Conservation (phyloP, 345 rosid species). For the Iberis pinnata region DNA sequence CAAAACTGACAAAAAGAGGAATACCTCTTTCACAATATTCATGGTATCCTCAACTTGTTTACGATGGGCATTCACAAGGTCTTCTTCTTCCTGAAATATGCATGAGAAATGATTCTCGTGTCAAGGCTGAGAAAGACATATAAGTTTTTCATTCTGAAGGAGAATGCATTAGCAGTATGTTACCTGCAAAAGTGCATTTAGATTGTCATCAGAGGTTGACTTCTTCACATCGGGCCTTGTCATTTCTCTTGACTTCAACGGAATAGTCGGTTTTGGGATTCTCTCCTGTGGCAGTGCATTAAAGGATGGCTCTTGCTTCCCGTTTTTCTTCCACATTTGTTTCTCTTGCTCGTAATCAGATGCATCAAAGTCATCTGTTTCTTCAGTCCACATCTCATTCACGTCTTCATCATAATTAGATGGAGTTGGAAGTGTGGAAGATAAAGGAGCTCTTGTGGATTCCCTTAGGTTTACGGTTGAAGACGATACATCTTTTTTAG, state of each 20-base stretch:
- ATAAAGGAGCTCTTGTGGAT: slow-evolving; percentile 54
- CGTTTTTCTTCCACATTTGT: slow-evolving; percentile 60
- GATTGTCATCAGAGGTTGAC: slow-evolving; percentile 61
- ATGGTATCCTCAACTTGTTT: slow-evolving; percentile 92
- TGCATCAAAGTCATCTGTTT: slow-evolving; percentile 65
- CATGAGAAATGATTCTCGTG: slow-evolving; percentile 13
- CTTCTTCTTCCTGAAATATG: slow-evolving; percentile 75
- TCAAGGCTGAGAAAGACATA: neutral
- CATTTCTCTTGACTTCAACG: slow-evolving; percentile 33
- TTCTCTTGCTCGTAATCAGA: slow-evolving; percentile 72
- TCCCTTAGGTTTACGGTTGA: slow-evolving; percentile 72
- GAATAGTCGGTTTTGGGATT: slow-evolving; percentile 44
- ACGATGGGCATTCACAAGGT: slow-evolving; percentile 91
- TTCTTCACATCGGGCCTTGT: slow-evolving; percentile 48
- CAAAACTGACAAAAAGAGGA: too few species aligned
- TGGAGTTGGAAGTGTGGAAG: slow-evolving; percentile 52
- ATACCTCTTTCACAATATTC: slow-evolving; percentile 92
- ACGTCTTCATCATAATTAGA: slow-evolving; percentile 59
- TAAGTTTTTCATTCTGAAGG: too few species aligned
- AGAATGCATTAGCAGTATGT: slow-evolving; percentile 1
- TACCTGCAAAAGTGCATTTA: slow-evolving; percentile 76
- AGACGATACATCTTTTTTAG: slow-evolving; percentile 73
- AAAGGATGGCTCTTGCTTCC: slow-evolving; percentile 45
- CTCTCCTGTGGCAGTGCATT: slow-evolving; percentile 47
- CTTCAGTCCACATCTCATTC: slow-evolving; percentile 73